Evolutionary conservation across 192 early-diverging fungal species (phyloP), one percentile per base, ranked within the genome.

Genomic region (Pilaira anomala): DNA sequence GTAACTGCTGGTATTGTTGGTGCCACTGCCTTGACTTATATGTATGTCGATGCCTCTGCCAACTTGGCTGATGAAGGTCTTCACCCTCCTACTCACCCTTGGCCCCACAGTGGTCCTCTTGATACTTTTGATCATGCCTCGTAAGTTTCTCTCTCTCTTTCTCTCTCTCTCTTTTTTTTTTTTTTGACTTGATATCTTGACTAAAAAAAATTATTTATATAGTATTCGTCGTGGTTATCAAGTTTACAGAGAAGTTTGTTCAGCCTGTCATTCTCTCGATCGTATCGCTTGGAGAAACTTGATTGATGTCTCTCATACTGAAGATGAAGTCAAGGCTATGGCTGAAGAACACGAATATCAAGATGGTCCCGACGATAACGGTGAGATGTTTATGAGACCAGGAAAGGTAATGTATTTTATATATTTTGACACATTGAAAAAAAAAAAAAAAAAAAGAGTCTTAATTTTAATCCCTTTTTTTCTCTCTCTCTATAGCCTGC

Each of bases 141-240:
- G 90, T 93, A 85, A 25, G 61, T 62, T 36, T 54, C 42, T 49
- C n/a, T n/a, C n/a, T n/a, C n/a, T 59, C 14, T 45, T 14, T 24
- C 14, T 29, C 3, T 36, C 5, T 5, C 18, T 26, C 50, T 42
- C 25, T 36, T 18, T 25, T 30, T 40, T 50, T 24, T 36, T 14
- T 18, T 14, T 11, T 25, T 73, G 14, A 42, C 11, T n/a, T 30
- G 25, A 22, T 24, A 26, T 30, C 7, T 33, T n/a, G n/a, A n/a
- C n/a, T n/a, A n/a, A n/a, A n/a, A n/a, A n/a, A n/a, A n/a, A n/a
- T n/a, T 33, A 4, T 33, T 33, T 33, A 9, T 25, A 54, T 76
- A 93, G 94, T 71, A 91, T 98, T 48, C 94, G 96, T 62, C 94
- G 95, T 78, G 96, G 96, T 65, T 98, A 93, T 85, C 95, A 95